Evolutionary conservation across 169 alveolate genomes (phyloP).

Genomic region (Plasmodium gaboni): DNA sequence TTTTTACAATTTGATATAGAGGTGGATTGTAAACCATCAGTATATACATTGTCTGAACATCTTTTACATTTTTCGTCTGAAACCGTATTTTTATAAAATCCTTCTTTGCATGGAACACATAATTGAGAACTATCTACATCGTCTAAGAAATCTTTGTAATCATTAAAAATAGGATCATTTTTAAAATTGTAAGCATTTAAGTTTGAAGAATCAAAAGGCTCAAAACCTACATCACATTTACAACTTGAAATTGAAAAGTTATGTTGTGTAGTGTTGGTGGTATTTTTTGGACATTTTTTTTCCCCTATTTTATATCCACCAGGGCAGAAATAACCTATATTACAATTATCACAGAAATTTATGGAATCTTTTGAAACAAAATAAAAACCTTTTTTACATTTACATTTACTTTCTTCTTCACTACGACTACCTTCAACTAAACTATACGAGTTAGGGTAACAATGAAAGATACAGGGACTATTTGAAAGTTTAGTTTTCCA

Average conservation of each 20-base stretch:
- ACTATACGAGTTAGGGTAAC: constrained; percentile 81
- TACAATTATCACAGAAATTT: constrained; percentile 82
- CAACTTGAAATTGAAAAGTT: constrained; percentile 56
- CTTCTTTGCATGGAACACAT: constrained; percentile 64
- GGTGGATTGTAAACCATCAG: constrained; percentile 52
- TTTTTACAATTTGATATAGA: constrained; percentile 69
- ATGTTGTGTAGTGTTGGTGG: constrained; percentile 65
- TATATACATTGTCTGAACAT: constrained; percentile 71
- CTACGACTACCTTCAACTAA: constrained; percentile 79
- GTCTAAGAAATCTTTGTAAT: constrained; percentile 50
- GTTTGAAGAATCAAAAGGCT: constrained; percentile 51
- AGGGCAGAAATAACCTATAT: constrained; percentile 82
- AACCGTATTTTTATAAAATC: constrained; percentile 43
- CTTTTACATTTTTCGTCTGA: constrained; percentile 46
- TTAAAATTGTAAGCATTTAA: constrained; percentile 32
- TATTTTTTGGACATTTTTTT: constrained; percentile 81
- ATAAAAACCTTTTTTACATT: constrained; percentile 81
- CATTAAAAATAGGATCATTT: constrained; percentile 51
- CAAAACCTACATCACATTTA: constrained; percentile 62
- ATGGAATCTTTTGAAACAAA: constrained; percentile 72
- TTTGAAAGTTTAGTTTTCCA: constrained; percentile 84
- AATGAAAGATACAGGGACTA: constrained; percentile 78
- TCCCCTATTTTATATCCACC: constrained; percentile 81
- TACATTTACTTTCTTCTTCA: constrained; percentile 84
- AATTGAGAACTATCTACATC: constrained; percentile 53